These are phyloP conservation scores for Sequoia sempervirens DNA, from an alignment of 75 land plant genomes.

Conservation along the genomic window DNA sequence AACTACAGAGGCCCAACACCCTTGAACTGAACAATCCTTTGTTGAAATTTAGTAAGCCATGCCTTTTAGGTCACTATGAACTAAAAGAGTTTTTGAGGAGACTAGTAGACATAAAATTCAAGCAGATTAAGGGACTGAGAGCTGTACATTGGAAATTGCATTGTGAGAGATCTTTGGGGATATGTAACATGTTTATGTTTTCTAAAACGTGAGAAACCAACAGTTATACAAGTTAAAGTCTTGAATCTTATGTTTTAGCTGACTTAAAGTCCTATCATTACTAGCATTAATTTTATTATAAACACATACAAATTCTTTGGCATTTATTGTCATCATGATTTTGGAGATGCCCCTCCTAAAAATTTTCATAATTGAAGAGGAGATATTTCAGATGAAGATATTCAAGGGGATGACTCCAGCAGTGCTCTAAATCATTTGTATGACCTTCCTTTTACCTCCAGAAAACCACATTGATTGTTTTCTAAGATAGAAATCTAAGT, in stretches of 20 bases:
- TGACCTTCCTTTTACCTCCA: no score
- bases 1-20: neutral
- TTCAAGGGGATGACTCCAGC: no score
- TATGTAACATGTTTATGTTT: neutral
- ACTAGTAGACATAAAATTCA: neutral
- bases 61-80: neutral
- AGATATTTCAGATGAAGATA: no score
- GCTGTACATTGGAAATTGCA: neutral
- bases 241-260: neutral
- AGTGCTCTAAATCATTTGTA: no score
- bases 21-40: neutral
- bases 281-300: neutral
- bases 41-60: neutral
- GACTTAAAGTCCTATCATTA: neutral
- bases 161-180: neutral
- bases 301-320: no score
- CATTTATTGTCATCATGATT: no score
- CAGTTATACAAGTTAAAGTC: neutral
- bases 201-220: neutral
- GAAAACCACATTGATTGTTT: no score
- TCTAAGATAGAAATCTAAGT: no score
- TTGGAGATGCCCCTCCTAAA: no score
- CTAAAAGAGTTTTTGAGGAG: neutral
- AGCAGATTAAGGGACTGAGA: neutral
- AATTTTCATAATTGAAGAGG: no score